phyloP scores from a whole-genome alignment of 1,139 yeast genomes.

The Suhomyces chickasaworum region DNA sequence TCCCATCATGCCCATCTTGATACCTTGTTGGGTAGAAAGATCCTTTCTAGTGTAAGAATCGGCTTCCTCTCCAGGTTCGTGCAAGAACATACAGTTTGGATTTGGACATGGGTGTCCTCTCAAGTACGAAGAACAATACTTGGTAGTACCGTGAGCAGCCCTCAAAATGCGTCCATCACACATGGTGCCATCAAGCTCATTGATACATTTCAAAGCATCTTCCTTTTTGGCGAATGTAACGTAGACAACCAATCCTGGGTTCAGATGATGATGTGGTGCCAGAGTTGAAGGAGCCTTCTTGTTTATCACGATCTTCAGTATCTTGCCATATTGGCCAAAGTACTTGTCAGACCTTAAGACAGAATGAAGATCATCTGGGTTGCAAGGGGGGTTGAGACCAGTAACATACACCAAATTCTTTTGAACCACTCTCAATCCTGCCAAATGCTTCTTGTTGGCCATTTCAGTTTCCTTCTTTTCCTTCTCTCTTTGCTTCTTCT shows the following conservation, averaged over 20 bases:
- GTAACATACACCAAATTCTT: conserved; percentile 96
- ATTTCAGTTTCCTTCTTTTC: conserved; percentile 91
- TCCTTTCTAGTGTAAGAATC: conserved; percentile 95
- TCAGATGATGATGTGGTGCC: conserved; percentile 43
- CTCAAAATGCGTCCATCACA: conserved; percentile 85
- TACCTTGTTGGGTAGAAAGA: conserved; percentile 77
- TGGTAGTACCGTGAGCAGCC: conserved; percentile 98
- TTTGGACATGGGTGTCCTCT: conserved; percentile 97
- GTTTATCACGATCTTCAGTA: conserved; percentile 90
- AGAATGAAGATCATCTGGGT: conserved; percentile 85
- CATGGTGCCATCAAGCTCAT: conserved; percentile 90
- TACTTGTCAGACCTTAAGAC: conserved; percentile 87
- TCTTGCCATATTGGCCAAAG: conserved; percentile 97
- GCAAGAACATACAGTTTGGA: conserved; percentile 98
- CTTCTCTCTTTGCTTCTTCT: conserved; percentile 85
- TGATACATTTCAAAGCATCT: conserved; percentile 91
- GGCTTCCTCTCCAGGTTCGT: conserved; percentile 99
- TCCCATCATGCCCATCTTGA: conserved; percentile 57
- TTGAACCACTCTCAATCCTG: conserved; percentile 97
- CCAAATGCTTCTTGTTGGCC: conserved; percentile 86
- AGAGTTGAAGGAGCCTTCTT: conserved; percentile 60
- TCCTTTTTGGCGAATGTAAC: conserved; percentile 92
- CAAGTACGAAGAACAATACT: conserved; percentile 92
- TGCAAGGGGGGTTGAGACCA: conserved; percentile 89
- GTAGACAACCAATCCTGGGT: conserved; percentile 90